A percentile compares a stretch with the other conserved stretches of the same genome.
phyloP scores from a whole-genome alignment of 257 asterid species.

The Solanum megistacrolobum region DNA sequence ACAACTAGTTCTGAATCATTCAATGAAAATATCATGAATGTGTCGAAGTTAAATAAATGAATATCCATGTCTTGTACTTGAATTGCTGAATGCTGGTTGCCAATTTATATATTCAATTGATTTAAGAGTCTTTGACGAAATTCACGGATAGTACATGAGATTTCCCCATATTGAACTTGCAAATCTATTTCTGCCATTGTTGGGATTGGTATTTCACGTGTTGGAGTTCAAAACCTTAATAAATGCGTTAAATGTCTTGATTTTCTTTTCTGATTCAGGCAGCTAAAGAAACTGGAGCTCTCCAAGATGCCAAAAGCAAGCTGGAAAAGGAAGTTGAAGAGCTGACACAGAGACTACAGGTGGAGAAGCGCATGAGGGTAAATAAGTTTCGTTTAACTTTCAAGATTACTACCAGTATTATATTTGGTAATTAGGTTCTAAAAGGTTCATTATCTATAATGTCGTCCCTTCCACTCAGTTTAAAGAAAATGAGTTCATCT shows the following conservation, averaged over 20 bases:
- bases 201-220: background rate
- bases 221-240: background rate
- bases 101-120: background rate
- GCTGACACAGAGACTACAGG: constrained; percentile 48
- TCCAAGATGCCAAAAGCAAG: constrained; percentile 71
- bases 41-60: background rate
- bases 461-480: background rate
- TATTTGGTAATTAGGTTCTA: background rate
- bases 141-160: background rate
- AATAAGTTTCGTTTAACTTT: background rate
- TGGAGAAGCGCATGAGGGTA: constrained; percentile 75
- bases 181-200: background rate
- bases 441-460: background rate
- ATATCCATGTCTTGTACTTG: background rate
- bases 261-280: constrained; percentile 38
- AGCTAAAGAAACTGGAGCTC: constrained; percentile 84
- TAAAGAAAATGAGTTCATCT: background rate
- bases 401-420: background rate
- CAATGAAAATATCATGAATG: background rate
- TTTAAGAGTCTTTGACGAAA: background rate
- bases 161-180: background rate
- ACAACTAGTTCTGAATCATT: background rate
- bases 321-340: constrained; percentile 75
- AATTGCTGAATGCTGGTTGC: background rate
- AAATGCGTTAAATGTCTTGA: background rate